Evolutionary conservation across 495 filamentous ascomycete genomes (phyloP), one percentile per base, ranked within the genome.

Genomic region (Aspergillus kassunensis): DNA sequence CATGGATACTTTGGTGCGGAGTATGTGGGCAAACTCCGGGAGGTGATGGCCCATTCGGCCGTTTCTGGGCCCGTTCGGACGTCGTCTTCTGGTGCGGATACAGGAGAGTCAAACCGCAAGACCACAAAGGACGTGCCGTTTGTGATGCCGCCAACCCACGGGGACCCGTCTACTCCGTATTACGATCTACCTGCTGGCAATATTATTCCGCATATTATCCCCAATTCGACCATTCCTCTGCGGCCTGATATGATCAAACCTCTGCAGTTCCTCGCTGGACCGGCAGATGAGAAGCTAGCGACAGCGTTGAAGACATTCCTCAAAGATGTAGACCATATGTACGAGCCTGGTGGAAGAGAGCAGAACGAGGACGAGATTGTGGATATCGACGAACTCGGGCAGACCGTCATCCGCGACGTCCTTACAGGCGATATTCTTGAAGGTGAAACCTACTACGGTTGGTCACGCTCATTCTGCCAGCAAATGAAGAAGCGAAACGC

Each of bases 111-210:
- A 13, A 44, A 51, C 31, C 62, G 60, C 23, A 70, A 62, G 43
- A 54, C 57, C 2, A 64, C 65, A 46, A 76, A 73, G 56, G 75
- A 80, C 49, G 71, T 68, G 3, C 85, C 88, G 0, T 91, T 79
- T 58, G 65, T 85, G 16, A 81, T 93, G 79, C 89, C 89, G 41
- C 66, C 83, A 1, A 80, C 76, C 37, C 91, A 96, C 64, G 91
- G 91, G 12, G 91, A 95, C 62, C 67, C 74, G 2, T 79, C 82
- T 0, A 82, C 79, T 1, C 86, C 87, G 0, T 95, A 82, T 73
- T 92, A 91, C 67, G 90, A 95, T 51, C 76, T 95, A 1, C 91
- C 90, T 0, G 90, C 89, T 15, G 90, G 83, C 4, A 93, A 91
- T 58, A 78, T 90, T 64, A 75, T 93, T 31, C 87, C 85, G 2